A percentile compares a stretch with the other conserved stretches of the same genome.
These are phyloP conservation scores for Clarireedia monteithiana DNA, from an alignment of 2,329 filamentous ascomycete genomes.

Conservation along the genomic window DNA sequence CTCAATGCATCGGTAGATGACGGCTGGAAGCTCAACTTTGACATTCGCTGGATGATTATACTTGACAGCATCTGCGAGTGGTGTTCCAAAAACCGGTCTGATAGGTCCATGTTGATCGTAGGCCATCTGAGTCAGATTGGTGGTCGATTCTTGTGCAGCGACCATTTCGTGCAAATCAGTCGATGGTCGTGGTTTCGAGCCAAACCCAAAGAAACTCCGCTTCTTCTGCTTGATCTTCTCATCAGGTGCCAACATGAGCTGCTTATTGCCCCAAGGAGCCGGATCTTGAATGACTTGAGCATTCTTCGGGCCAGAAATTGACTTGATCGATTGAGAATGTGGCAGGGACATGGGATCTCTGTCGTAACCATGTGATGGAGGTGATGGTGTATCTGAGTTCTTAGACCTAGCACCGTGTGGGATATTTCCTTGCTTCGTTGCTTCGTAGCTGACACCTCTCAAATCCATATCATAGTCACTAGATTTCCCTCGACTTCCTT, in stretches of 20 bases:
- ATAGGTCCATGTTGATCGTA: constrained; percentile 45
- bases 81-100: constrained; percentile 74
- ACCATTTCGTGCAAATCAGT: constrained; percentile 48
- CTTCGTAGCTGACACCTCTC: constrained; percentile 31
- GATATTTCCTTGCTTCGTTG: constrained; percentile 29
- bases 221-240: constrained; percentile 76
- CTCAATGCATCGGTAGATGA: constrained; percentile 92
- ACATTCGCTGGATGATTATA: constrained; percentile 67
- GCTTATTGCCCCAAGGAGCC: constrained; percentile 78
- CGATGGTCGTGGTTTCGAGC: constrained; percentile 50
- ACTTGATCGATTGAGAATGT: constrained; percentile 34
- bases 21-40: constrained; percentile 73
- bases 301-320: constrained; percentile 83
- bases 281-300: constrained; percentile 76
- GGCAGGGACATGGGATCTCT: constrained; percentile 22
- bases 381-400: constrained; percentile 26
- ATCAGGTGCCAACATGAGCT: constrained; percentile 45
- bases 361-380: constrained; percentile 24
- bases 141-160: constrained; percentile 42
- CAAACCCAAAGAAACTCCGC: constrained; percentile 66
- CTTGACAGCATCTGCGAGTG: constrained; percentile 78
- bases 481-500: constrained; percentile 32
- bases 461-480: constrained; percentile 33
- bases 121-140: constrained; percentile 35
- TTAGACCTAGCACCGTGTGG: constrained; percentile 27